Base-by-base conservation (phyloP, 306 rosid species). In the Dicorynia guianensis region DNA sequence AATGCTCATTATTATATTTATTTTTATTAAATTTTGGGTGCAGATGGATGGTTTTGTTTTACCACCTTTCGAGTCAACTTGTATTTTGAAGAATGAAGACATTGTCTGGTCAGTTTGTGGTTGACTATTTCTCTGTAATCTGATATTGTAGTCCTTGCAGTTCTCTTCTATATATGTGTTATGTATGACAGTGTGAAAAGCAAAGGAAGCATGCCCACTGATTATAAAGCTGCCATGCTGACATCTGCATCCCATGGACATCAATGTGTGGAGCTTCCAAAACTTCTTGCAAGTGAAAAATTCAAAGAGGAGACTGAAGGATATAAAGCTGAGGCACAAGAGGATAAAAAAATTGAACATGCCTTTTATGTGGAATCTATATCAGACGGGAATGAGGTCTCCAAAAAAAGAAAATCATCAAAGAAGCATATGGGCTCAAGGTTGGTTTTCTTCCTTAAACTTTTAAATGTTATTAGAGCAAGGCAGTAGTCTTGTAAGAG, bases 1-100 rank as follows among this genome's bases (percentile, higher is more conserved):
- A 52, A 30, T 71, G 38, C 19, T 15, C 49, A 34, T 34, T 11
- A 5, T 25, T n/a, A 4, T 52, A 19, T 35, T 61, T 52, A 19
- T 9, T 9, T 46, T 36, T 15, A 40, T 8, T n/a, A n/a, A n/a
- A 54, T 42, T 35, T 80, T 82, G 49, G 19, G 69, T 56, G 83
- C 87, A 92, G 99, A 92, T 96, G 97, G 98, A 96, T 84, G 96
- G 80, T 47, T 96, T 96, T 81, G 97, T 86, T 71, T 85, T 96
- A 33, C 99, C 99, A 3, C 91, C 93, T 11, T 96, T 92, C 49
- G 99, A 92, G 72, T 92, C 98, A 1, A 86, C 92, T 40, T 71
- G 83, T 78, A 86, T 96, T 81, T 85, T 96, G 81, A 92, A 83
- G 92, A 98, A 96, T 20, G 86, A 79, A 72, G 99, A 92, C 75